Base-by-base conservation (phyloP, 139 green algal genomes). In the Bryopsis sp. region DNA sequence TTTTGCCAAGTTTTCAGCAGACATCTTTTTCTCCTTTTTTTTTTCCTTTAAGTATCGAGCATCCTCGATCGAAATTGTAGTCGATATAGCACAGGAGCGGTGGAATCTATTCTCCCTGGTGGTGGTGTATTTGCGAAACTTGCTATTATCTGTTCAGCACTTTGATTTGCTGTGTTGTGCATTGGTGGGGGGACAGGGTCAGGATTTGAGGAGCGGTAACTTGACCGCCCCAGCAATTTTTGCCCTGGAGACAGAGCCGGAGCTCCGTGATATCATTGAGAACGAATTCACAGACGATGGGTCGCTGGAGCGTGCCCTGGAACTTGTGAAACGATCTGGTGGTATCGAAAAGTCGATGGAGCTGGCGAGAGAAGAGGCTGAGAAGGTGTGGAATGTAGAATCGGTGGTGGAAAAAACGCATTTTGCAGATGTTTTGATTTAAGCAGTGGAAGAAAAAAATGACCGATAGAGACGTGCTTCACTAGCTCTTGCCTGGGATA, bases 121-220 rank as follows among this genome's bases (percentile, higher is more conserved):
- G 11, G 43, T 11, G 11, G 43, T 50, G 15, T 50, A 26, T 50
- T 15, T 50, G 43, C 43, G 43, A 67, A 38, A 67, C 4, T 64
- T 64, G 57, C 57, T 64, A 19, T 11, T 35, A 31, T 15, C 15
- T 38, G 57, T 50, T 19, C 15, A 50, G 43, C 19, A 11, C 43
- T 19, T 50, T 50, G 15, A 19, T 61, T 24, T 61, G 50, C 22
- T 61, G 7, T 29, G 50, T 11, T n/a, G n/a, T n/a, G n/a, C n/a
- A n/a, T n/a, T n/a, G n/a, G n/a, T n/a, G n/a, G n/a, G n/a, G n/a
- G n/a, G 6, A 47, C 84, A 93, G 72, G 93, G 93, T 2, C 92
- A 96, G 69, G 94, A 99, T 78, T 79, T 99, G 68, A 92, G 89
- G 0, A 90, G 69, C 37, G 94, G 94, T 35, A 99, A 99, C 83